Base-by-base conservation (phyloP, 495 filamentous ascomycete genomes). In the Achaetomiella virescens region DNA sequence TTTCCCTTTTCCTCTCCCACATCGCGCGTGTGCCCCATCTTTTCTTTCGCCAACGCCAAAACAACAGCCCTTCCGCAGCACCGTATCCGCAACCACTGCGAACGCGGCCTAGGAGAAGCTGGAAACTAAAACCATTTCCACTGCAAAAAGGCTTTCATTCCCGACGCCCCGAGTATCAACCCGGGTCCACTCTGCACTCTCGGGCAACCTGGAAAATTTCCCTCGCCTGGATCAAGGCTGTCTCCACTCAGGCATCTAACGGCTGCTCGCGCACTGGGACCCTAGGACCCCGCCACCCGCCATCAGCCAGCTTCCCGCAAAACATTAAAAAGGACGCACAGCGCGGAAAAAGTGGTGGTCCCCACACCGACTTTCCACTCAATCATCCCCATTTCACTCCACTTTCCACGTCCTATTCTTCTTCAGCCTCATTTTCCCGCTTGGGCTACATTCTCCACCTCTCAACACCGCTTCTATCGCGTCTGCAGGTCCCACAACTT, bases 371-470 rank as follows among this genome's bases (percentile, higher is more conserved):
- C 58, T 62, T 70, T 67, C 67, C 65, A 67, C 62, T 67, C 59
- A 61, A 58, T 59, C 62, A 54, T 64, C 55, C 60, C 56, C 62
- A 66, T 69, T 66, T 65, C 66, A 69, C 66, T 68, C 66, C 66
- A 71, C 66, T 67, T 59, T 54, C 56, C 61, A 54, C 64, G 54
- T 65, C 61, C 62, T 58, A 57, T 67, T 65, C 52, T 46, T 59
- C 52, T 65, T 68, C 58, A 69, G 66, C 67, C 67, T 70, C 66
- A 68, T 60, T 61, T 64, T 67, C 59, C 61, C 59, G 56, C 64
- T 65, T 68, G 52, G 64, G 61, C 60, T 20, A 24, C 53, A 45
- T 62, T 65, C 61, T 63, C 63, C 66, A 68, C 61, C 51, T 57
- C 42, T 49, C 40, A 57, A 52, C 56, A 61, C 60, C 47, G 40